These are phyloP conservation scores for Metarhizium guizhouense DNA, from an alignment of 2,329 filamentous ascomycete species.

Conservation along the genomic window DNA sequence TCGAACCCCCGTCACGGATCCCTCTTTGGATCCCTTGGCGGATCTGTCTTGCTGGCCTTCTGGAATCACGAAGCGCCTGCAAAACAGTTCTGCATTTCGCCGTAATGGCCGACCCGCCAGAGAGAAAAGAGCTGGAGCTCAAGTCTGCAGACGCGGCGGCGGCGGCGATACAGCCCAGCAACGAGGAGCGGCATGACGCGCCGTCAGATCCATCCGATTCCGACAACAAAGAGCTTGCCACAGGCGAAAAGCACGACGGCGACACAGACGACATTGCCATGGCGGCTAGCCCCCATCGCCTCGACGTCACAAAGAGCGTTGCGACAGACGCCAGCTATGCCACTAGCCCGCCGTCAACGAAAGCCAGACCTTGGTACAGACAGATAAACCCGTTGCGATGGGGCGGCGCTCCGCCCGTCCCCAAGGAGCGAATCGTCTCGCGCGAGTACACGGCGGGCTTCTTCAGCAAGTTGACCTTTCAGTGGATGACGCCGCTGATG, in stretches of 20 bases:
- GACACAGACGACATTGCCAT: conserved; percentile 6
- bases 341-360: conserved; percentile 31
- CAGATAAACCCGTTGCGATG: conserved; percentile 53
- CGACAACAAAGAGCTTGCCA: no score
- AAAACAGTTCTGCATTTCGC: no score
- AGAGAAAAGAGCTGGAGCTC: conserved; percentile 15
- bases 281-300: not conserved
- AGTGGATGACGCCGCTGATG: conserved; percentile 91
- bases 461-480: conserved; percentile 69
- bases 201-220: no score
- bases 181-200: conserved; percentile 9
- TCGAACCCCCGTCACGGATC: no score
- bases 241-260: conserved; percentile 8
- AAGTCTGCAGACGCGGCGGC: conserved; percentile 20
- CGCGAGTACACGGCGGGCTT: conserved; percentile 66
- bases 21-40: no score
- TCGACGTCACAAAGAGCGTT: conserved; percentile 35
- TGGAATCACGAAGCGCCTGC: no score
- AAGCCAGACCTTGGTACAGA: conserved; percentile 50
- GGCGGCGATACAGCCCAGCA: conserved; percentile 18
- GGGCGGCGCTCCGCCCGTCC: conserved; percentile 46
- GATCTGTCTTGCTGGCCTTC: no score
- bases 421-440: conserved; percentile 43
- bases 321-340: conserved; percentile 44
- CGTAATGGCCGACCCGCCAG: conserved; percentile 4